Evolutionary conservation across 2,329 filamentous ascomycete species (phyloP).

Genomic region (Colletotrichum gigasporum): DNA sequence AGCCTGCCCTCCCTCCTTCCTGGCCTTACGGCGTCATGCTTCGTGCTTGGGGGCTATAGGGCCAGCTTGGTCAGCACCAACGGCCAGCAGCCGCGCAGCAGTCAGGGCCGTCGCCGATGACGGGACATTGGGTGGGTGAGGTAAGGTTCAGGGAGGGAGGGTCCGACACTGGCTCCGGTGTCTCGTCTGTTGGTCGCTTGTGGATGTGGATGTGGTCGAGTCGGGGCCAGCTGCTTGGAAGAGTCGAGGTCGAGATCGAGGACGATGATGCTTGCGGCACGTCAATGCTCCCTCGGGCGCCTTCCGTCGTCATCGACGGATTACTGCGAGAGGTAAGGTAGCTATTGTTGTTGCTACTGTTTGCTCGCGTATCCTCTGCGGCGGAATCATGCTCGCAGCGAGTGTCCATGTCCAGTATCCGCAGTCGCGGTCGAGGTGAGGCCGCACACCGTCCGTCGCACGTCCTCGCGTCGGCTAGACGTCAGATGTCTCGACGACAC

Average conservation of each 20-base stretch:
- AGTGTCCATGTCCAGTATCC: background rate
- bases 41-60: background rate
- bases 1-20: conserved; percentile 10
- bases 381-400: background rate
- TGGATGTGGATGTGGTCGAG: background rate
- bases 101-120: background rate
- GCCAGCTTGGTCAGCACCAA: background rate
- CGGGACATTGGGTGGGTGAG: conserved; percentile 9
- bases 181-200: background rate
- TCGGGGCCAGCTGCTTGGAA: too few relatives aligned
- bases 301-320: too few relatives aligned
- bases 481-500: conserved; percentile 31
- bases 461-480: conserved; percentile 21
- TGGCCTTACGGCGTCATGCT: conserved; percentile 12
- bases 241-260: background rate
- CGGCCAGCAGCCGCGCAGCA: too few relatives aligned
- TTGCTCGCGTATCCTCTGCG: too few relatives aligned
- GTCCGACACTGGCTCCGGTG: conserved; percentile 14
- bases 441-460: conserved; percentile 5
- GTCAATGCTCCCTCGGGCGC: conserved; percentile 9
- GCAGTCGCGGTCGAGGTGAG: conserved; percentile 1
- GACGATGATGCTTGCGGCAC: conserved; percentile 12
- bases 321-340: background rate
- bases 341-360: background rate
- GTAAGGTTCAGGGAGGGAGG: conserved; percentile 16